Base-by-base conservation (phyloP, 495 filamentous ascomycete species). In the Penicillium maclennaniae region DNA sequence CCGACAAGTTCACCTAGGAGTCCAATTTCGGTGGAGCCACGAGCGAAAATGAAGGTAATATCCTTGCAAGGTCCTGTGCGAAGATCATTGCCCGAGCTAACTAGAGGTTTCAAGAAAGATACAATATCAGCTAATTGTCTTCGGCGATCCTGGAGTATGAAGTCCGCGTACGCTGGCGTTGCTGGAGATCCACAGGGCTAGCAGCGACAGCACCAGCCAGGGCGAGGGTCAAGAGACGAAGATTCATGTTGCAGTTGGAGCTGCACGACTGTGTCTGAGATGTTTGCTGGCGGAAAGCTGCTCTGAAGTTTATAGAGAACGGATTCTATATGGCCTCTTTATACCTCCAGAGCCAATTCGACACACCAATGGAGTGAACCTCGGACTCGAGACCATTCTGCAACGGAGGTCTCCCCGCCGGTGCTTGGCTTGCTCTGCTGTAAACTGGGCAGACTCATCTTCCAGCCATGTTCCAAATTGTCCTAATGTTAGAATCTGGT, bases 31-130 rank as follows among this genome's bases (percentile, higher is more conserved):
- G 70, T 74, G 39, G 69, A 74, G 15, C 72, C 75, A 50, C 75
- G 79, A 15, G 80, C 79, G 51, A 68, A 81, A 52, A 81, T 74
- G 61, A 80, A 76, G 55, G 79, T 76, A 34, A 80, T 68, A 25
- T 65, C 59, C 21, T 73, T 72, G 63, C 78, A 81, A 12, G 66
- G 61, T 16, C 66, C 65, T 4, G 69, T 47, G n/a, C 68, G 70
- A 45, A 78, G 77, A 27, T 80, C 76, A 39, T 73, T 80, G n/a
- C 60, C 60, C 2, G 23, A 23, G 23, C 4, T 15, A 7, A 59
- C 45, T 53, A 23, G 6, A 43, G 16, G 27, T 19, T 19, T 21
- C 12, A 27, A n/a, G 9, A 37, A 27, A n/a, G 9, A 37, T n/a
- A 10, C 6, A 37, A 37, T 37, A 7, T 37, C 9, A 37, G 16